Evolutionary conservation across 441 rosid species (phyloP).

Genomic region (Omphalea diandra): DNA sequence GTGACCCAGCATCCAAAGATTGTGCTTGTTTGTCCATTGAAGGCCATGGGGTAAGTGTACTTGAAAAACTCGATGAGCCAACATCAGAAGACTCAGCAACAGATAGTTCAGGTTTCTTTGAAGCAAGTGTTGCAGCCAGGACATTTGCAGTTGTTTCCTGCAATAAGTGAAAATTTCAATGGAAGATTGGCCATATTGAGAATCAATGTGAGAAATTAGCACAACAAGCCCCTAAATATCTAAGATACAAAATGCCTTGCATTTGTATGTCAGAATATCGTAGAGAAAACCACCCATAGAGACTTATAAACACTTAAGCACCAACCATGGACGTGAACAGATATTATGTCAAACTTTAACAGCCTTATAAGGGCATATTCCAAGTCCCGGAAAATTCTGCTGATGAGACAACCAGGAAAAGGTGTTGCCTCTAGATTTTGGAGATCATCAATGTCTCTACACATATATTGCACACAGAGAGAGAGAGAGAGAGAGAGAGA

Average conservation of each 20-base stretch:
- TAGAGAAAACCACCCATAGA: neutral
- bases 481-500: too few relatives aligned
- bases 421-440: neutral
- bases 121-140: constrained; percentile 68
- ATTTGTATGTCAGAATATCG: constrained; percentile 1
- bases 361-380: too few relatives aligned
- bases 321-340: neutral
- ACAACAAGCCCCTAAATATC: constrained; percentile 2
- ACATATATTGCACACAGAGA: neutral
- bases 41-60: constrained; percentile 33
- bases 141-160: constrained; percentile 80
- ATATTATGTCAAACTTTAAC: neutral
- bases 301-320: neutral
- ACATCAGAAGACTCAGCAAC: constrained; percentile 37
- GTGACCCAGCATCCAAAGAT: constrained; percentile 34
- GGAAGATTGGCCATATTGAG: neutral
- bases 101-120: constrained; percentile 49
- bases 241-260: neutral
- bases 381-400: neutral
- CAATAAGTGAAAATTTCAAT: constrained; percentile 23
- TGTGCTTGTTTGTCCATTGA: constrained; percentile 27
- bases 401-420: neutral
- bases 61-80: constrained; percentile 42
- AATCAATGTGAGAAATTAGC: neutral
- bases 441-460: neutral